Evolutionary conservation across 1,284 basidiomycete species (phyloP).

Genomic region (Ceratobasidium papillatum): DNA sequence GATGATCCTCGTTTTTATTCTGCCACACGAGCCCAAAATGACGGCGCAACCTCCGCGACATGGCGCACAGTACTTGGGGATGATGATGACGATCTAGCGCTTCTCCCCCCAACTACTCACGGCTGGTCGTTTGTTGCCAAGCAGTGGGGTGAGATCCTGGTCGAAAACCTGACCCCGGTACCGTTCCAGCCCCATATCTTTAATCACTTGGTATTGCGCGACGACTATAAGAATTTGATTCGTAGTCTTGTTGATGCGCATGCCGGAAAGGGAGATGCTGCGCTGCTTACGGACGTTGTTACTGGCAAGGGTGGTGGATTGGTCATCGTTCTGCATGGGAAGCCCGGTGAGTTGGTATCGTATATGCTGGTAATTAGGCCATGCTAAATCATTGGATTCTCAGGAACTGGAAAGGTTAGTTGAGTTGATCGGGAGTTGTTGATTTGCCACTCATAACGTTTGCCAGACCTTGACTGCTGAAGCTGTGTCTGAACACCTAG

Average conservation of each 20-base stretch:
- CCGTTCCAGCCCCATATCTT: constrained; percentile 38
- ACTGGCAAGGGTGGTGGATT: constrained; percentile 36
- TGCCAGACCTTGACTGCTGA: constrained; percentile 49
- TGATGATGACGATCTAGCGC: constrained; percentile 40
- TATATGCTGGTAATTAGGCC: not conserved
- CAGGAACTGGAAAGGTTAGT: constrained; percentile 31
- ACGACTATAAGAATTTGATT: constrained; percentile 38
- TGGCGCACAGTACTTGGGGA: constrained; percentile 32
- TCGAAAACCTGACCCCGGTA: constrained; percentile 23
- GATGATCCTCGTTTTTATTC: constrained; percentile 35
- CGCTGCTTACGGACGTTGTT: constrained; percentile 28
- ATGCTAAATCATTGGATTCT: not conserved
- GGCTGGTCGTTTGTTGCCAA: constrained; percentile 39
- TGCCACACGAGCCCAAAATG: constrained; percentile 25
- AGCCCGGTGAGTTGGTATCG: not conserved
- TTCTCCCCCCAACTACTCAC: constrained; percentile 25
- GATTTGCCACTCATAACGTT: not conserved
- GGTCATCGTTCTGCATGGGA: constrained; percentile 35
- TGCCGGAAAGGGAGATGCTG: constrained; percentile 26
- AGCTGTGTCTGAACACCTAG: constrained; percentile 45
- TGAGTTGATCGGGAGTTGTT: not conserved
- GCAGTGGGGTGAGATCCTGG: constrained; percentile 37
- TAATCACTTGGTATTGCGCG: constrained; percentile 32
- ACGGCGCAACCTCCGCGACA: constrained; percentile 14
- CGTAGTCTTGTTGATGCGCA: constrained; percentile 28